Conservation (phyloP, 2,329 filamentous ascomycete genomes). For the Epicoccum sorghinum region DNA sequence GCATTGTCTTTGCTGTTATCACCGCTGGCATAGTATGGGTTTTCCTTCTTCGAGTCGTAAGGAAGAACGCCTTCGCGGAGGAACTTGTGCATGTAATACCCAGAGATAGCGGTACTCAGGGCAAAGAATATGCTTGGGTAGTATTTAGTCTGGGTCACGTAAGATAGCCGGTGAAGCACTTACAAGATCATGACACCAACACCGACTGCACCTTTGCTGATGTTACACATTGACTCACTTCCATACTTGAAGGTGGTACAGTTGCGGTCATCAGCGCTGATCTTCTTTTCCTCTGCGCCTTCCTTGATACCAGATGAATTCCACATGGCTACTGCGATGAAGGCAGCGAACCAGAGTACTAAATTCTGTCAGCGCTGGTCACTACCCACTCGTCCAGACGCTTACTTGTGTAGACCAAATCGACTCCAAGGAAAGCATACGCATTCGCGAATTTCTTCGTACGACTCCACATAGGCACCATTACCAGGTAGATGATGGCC, state of each 20-base stretch:
- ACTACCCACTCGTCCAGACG: no score
- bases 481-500: conserved; percentile 64
- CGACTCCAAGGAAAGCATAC: conserved; percentile 64
- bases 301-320: conserved; percentile 60
- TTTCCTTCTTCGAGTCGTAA: conserved; percentile 49
- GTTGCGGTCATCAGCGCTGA: conserved; percentile 51
- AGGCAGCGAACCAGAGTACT: conserved; percentile 65
- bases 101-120: conserved; percentile 59
- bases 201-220: conserved; percentile 62
- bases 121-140: conserved; percentile 58
- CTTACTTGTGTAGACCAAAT: conserved; percentile 53
- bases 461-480: conserved; percentile 66
- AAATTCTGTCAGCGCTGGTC: conserved; percentile 1
- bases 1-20: conserved; percentile 48
- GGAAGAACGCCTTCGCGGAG: conserved; percentile 63
- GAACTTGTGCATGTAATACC: conserved; percentile 62
- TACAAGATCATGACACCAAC: conserved; percentile 65
- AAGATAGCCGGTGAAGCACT: conserved; percentile 17
- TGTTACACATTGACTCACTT: conserved; percentile 60
- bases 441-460: conserved; percentile 64
- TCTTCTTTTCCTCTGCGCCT: conserved; percentile 52
- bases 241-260: conserved; percentile 64
- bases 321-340: conserved; percentile 62
- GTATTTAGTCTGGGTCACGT: neutral
- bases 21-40: conserved; percentile 50